phyloP scores from a whole-genome alignment of 495 filamentous ascomycete genomes.

The Podospora anserina region DNA sequence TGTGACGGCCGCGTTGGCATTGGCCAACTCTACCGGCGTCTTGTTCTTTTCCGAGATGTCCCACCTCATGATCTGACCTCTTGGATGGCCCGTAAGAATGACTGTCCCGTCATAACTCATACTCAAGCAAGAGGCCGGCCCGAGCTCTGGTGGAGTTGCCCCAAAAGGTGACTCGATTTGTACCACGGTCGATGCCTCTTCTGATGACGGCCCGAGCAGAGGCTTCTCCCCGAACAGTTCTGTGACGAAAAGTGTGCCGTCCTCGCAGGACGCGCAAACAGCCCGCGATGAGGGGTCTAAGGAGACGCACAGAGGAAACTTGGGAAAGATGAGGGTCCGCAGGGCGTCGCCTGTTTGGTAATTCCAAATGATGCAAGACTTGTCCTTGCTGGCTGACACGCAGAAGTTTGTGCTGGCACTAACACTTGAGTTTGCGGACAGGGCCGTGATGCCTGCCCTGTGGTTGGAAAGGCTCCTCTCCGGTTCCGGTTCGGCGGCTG shows the following conservation, averaged over 20 bases:
- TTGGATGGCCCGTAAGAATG: slow-evolving; percentile 75
- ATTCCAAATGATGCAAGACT: slow-evolving; percentile 84
- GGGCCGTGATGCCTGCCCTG: slow-evolving; percentile 69
- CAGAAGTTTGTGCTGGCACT: slow-evolving; percentile 65
- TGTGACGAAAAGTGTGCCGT: slow-evolving; percentile 77
- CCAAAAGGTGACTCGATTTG: slow-evolving; percentile 62
- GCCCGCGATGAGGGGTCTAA: slow-evolving; percentile 83
- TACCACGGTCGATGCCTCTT: slow-evolving; percentile 46
- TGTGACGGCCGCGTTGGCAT: slow-evolving; percentile 72
- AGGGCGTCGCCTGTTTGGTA: slow-evolving; percentile 71
- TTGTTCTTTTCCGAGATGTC: slow-evolving; percentile 54
- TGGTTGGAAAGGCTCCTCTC: slow-evolving; percentile 73
- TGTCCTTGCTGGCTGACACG: slow-evolving; percentile 74
- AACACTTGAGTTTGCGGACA: slow-evolving; percentile 64
- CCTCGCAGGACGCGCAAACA: slow-evolving; percentile 76
- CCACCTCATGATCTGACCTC: slow-evolving; percentile 76
- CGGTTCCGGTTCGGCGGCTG: slow-evolving; percentile 51
- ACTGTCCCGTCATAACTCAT: slow-evolving; percentile 80
- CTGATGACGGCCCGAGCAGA: slow-evolving; percentile 56
- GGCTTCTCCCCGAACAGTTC: slow-evolving; percentile 64
- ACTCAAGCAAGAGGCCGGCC: slow-evolving; percentile 58
- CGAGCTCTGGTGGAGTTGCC: slow-evolving; percentile 57
- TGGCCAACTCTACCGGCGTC: slow-evolving; percentile 60
- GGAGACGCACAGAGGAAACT: slow-evolving; percentile 65
- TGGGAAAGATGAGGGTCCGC: slow-evolving; percentile 74